Conservation (phyloP, 441 rosid genomes). For the Euphorbia corollata region DNA sequence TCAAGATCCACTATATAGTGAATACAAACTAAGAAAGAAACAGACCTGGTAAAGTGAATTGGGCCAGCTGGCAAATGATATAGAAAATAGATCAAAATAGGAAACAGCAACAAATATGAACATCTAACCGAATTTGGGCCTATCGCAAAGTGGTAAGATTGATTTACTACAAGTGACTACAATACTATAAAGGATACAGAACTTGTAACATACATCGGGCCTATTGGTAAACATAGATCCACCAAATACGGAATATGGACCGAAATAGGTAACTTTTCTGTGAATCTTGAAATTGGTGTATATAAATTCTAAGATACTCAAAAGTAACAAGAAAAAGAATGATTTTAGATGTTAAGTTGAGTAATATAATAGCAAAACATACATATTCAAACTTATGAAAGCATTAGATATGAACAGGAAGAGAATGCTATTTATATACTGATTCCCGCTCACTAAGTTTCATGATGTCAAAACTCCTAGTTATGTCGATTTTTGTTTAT, state of each 20-base stretch:
- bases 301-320: not conserved
- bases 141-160: not conserved
- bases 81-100: not conserved
- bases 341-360: not conserved
- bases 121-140: slow-evolving; percentile 4
- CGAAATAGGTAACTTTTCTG: not conserved
- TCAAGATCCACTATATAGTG: not conserved
- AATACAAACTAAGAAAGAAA: not conserved
- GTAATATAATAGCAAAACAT: not conserved
- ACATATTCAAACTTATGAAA: not conserved
- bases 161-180: not conserved
- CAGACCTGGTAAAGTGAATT: not conserved
- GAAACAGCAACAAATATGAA: not conserved
- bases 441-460: not conserved
- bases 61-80: not conserved
- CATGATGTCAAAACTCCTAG: not conserved
- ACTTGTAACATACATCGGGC: not conserved
- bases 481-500: not conserved
- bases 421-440: not conserved
- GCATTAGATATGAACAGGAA: not conserved
- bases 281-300: not conserved
- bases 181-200: slow-evolving; percentile 2
- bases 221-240: not conserved
- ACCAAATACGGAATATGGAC: not conserved
- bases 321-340: not conserved